Conservation (phyloP, 306 rosid species). For the Pterocarpus santalinus region DNA sequence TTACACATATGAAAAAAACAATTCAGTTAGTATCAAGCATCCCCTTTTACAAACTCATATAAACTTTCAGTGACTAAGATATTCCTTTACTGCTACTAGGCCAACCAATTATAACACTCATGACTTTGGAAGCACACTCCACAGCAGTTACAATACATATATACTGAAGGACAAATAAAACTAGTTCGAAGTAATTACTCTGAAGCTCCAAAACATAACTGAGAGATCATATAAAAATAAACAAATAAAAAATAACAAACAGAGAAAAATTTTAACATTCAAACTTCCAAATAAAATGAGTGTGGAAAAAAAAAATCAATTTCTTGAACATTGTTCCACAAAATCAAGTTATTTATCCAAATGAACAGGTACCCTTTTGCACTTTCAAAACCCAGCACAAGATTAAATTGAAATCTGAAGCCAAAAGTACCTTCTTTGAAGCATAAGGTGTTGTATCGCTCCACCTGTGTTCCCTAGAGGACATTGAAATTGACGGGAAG, state of each 20-base stretch:
- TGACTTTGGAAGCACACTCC: too few species aligned
- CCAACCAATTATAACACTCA: background rate
- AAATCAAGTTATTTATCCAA: slow-evolving; percentile 32
- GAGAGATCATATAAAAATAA: too few species aligned
- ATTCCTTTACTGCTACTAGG: background rate
- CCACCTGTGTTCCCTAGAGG: slow-evolving; percentile 76
- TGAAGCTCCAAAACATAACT: too few species aligned
- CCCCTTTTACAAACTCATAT: slow-evolving; percentile 6
- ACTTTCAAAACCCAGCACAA: slow-evolving; percentile 24
- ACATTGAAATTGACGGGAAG: slow-evolving; percentile 62
- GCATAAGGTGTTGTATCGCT: slow-evolving; percentile 81
- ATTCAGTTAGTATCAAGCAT: slow-evolving; percentile 29
- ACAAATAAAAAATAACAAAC: too few species aligned
- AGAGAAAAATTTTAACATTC: background rate
- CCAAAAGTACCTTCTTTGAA: slow-evolving; percentile 82
- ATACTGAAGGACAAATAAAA: too few species aligned
- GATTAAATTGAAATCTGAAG: slow-evolving; percentile 38
- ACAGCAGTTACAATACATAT: too few species aligned
- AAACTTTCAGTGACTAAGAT: slow-evolving; percentile 20
- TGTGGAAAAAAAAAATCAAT: background rate
- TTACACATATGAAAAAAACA: background rate
- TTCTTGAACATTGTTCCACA: background rate
- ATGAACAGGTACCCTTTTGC: slow-evolving; percentile 19
- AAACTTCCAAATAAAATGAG: slow-evolving; percentile 20
- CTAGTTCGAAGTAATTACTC: too few species aligned